These are phyloP conservation scores for Flaveria ramosissima DNA, from an alignment of 129 eudicot genomes.

Conservation along the genomic window DNA sequence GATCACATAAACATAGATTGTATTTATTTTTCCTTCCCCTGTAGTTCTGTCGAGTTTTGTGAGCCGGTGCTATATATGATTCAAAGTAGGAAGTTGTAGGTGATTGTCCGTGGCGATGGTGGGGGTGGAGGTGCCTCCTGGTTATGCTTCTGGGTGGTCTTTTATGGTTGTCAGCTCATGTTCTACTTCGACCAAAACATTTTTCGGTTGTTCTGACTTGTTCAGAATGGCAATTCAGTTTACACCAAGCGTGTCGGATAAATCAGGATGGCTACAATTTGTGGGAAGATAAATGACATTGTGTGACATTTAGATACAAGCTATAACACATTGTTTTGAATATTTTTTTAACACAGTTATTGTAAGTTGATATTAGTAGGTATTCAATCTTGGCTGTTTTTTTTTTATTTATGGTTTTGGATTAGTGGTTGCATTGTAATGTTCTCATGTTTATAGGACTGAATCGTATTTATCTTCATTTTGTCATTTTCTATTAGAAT, in stretches of 20 bases:
- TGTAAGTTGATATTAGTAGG: background rate
- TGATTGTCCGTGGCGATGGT: background rate
- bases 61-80: conserved; percentile 24
- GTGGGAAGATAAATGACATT: background rate
- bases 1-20: conserved; percentile 24
- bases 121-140: no score
- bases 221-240: background rate
- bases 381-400: no score
- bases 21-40: background rate
- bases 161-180: background rate
- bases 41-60: conserved; percentile 21
- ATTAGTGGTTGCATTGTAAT: background rate
- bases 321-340: background rate
- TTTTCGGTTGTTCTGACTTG: background rate
- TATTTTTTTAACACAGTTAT: conserved; percentile 16
- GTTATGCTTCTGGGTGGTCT: no score
- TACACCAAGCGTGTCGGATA: background rate
- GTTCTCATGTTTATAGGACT: conserved; percentile 2
- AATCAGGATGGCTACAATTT: background rate
- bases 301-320: conserved; percentile 16
- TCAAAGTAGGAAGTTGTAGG: conserved; percentile 2
- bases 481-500: background rate
- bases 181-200: conserved; percentile 22
- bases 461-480: background rate
- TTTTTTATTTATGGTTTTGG: background rate